phyloP scores from a whole-genome alignment of 352 stramenopile genomes.

The Elongisporangium prolatum region DNA sequence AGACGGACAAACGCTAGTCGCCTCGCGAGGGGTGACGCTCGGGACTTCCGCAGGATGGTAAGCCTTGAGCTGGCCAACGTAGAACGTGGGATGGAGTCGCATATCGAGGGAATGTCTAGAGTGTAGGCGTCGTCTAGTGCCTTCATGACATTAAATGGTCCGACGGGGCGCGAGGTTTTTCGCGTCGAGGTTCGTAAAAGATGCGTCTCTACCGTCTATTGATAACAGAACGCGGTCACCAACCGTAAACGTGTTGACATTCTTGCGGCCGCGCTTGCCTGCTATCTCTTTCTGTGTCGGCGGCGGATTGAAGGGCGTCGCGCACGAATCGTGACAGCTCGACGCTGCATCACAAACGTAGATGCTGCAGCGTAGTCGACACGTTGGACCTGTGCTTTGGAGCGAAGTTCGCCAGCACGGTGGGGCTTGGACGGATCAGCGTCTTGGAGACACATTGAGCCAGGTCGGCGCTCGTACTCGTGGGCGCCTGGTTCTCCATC shows the following conservation, averaged over 20 bases:
- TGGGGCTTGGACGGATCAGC: background rate
- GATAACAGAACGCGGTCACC: constrained; percentile 15
- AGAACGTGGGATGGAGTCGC: too few relatives aligned
- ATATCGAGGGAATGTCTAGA: too few relatives aligned
- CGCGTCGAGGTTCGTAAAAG: background rate
- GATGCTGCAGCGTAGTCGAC: background rate
- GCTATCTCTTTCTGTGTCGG: constrained; percentile 22
- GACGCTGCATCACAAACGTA: constrained; percentile 5
- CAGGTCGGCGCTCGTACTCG: background rate
- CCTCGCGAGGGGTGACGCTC: background rate
- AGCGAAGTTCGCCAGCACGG: constrained; percentile 3
- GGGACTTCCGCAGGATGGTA: background rate
- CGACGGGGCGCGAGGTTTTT: background rate
- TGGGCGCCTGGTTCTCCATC: background rate
- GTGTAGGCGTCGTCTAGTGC: too few relatives aligned
- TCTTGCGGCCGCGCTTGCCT: constrained; percentile 9
- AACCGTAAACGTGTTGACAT: constrained; percentile 2
- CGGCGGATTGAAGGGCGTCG: constrained; percentile 10
- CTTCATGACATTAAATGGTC: too few relatives aligned
- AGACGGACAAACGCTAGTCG: background rate
- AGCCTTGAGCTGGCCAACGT: too few relatives aligned
- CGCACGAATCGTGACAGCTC: constrained; percentile 15
- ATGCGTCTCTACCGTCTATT: background rate
- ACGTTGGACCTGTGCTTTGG: background rate
- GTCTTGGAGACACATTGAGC: background rate